These are phyloP conservation scores for Kodamaea laetipori DNA, from an alignment of 805 yeast genomes.

Conservation along the genomic window DNA sequence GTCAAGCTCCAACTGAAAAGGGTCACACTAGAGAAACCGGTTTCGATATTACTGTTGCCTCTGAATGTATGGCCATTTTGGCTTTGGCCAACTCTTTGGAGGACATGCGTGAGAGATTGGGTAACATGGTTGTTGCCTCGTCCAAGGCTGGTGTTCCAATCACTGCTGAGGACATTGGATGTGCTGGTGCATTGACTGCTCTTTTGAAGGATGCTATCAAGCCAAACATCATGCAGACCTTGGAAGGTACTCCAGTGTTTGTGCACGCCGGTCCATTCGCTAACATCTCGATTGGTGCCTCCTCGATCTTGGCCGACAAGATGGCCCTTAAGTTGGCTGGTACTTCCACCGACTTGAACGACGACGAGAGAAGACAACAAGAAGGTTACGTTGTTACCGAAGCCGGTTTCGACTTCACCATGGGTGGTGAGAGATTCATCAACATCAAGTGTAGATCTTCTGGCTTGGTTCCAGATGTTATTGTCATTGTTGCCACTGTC, in stretches of 20 bases:
- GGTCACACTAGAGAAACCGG: slow-evolving; percentile 74
- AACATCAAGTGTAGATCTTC: slow-evolving; percentile 81
- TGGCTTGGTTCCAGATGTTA: slow-evolving; percentile 76
- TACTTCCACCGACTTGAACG: slow-evolving; percentile 49
- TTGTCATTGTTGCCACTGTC: slow-evolving; percentile 80
- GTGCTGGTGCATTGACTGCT: slow-evolving; percentile 86
- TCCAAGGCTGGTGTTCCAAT: slow-evolving; percentile 69
- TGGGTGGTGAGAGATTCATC: slow-evolving; percentile 89
- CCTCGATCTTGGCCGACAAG: slow-evolving; percentile 79
- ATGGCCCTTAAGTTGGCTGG: slow-evolving; percentile 81
- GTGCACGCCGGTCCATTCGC: slow-evolving; percentile 92
- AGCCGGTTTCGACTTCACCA: slow-evolving; percentile 88
- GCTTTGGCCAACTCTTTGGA: slow-evolving; percentile 70
- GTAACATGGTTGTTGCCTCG: slow-evolving; percentile 73
- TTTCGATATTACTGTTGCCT: slow-evolving; percentile 82
- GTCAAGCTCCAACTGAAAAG: slow-evolving; percentile 80
- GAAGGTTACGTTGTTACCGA: slow-evolving; percentile 82
- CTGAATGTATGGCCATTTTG: slow-evolving; percentile 83
- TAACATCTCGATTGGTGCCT: slow-evolving; percentile 84
- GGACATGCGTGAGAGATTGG: slow-evolving; percentile 74
- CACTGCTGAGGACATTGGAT: slow-evolving; percentile 81
- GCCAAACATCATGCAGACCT: slow-evolving; percentile 85
- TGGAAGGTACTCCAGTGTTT: slow-evolving; percentile 85
- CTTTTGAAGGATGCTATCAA: slow-evolving; percentile 78
- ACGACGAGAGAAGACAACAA: slow-evolving; percentile 47